A percentile compares a stretch with the other conserved stretches of the same genome.
Conservation (phyloP, 768 basidiomycete genomes). For the Udeniomyces megalosporus region DNA sequence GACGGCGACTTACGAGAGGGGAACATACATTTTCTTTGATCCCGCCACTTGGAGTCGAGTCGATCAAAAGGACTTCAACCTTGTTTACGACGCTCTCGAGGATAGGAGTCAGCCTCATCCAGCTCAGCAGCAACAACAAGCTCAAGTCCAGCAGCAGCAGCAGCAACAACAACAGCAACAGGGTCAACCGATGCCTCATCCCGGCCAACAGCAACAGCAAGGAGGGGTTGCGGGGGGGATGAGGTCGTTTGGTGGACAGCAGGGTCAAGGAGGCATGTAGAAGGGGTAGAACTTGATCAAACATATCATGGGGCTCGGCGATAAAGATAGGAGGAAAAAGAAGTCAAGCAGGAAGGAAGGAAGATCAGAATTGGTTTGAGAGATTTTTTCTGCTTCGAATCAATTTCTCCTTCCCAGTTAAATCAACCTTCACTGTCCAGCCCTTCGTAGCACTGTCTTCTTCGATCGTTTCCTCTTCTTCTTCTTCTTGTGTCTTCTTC, state of each 20-base stretch:
- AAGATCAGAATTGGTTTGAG: background rate
- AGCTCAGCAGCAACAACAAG: background rate
- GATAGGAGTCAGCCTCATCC: slow-evolving; percentile 5
- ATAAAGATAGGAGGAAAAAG: background rate
- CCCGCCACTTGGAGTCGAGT: slow-evolving; percentile 11
- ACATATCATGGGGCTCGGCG: no score
- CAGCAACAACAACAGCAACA: slow-evolving; percentile 8
- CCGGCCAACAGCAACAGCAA: background rate
- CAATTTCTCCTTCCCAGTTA: background rate
- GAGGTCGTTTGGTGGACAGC: background rate
- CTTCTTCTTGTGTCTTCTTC: background rate
- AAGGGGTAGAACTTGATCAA: background rate
- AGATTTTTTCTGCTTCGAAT: background rate
- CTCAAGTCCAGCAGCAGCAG: background rate
- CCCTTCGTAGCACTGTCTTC: no score
- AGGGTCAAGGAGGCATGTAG: background rate
- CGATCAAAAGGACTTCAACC: slow-evolving; percentile 17
- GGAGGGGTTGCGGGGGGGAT: background rate
- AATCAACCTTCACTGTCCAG: no score
- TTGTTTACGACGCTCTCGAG: slow-evolving; percentile 14
- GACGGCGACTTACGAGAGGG: slow-evolving; percentile 51
- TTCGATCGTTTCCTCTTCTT: background rate
- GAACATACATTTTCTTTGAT: slow-evolving; percentile 67
- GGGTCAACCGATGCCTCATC: background rate
- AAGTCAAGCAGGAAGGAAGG: background rate